Percentiles rank a stretch among this genome's conserved stretches.
These are phyloP conservation scores for Cyberlindnera bimundalis DNA, from an alignment of 805 yeast species.

Conservation along the genomic window DNA sequence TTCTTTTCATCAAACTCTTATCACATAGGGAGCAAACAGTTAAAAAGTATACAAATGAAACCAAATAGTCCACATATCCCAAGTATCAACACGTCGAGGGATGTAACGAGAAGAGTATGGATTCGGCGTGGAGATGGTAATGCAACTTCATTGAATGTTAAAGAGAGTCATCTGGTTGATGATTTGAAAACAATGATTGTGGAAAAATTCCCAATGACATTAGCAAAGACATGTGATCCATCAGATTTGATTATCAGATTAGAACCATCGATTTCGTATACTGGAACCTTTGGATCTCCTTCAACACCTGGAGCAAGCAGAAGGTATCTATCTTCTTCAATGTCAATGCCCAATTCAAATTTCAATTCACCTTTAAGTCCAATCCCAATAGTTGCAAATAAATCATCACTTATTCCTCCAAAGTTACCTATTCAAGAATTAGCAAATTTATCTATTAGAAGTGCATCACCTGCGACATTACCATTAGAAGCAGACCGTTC, in stretches of 20 bases:
- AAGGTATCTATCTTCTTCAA: not conserved
- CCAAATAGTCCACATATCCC: conserved; percentile 15
- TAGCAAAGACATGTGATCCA: conserved; percentile 61
- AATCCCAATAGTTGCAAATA: conserved; percentile 23
- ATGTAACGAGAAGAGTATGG: conserved; percentile 47
- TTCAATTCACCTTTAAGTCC: conserved; percentile 25
- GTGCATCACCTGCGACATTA: conserved; percentile 19
- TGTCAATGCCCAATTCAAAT: conserved; percentile 7
- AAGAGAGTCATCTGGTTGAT: conserved; percentile 67
- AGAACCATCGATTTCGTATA: conserved; percentile 12
- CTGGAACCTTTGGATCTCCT: conserved; percentile 14
- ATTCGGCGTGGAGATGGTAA: conserved; percentile 45
- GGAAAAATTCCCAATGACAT: conserved; percentile 62
- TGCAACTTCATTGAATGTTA: conserved; percentile 69
- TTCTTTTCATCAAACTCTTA: too few species aligned
- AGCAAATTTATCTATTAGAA: conserved; percentile 8
- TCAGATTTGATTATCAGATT: conserved; percentile 51
- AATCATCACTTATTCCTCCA: conserved; percentile 16
- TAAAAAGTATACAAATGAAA: conserved; percentile 7
- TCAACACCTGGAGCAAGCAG: conserved; percentile 9
- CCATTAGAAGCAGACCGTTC: conserved; percentile 56
- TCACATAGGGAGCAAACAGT: too few species aligned
- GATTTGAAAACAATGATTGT: conserved; percentile 70
- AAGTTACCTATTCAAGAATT: conserved; percentile 14
- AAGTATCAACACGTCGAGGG: conserved; percentile 15